Conservation (phyloP, 441 rosid genomes). For the Arabidopsis hybrid region DNA sequence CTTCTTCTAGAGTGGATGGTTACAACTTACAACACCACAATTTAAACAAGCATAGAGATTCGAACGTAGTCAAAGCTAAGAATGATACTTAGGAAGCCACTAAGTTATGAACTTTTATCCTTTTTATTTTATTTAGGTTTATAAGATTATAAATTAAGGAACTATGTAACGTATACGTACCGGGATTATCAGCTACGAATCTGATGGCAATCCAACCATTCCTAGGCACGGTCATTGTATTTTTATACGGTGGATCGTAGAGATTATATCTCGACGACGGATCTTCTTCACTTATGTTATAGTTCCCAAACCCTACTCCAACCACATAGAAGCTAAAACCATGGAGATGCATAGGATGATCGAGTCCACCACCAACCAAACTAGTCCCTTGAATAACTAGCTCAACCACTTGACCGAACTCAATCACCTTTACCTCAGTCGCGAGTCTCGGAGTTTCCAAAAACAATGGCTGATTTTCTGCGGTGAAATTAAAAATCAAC, state of each 20-base stretch:
- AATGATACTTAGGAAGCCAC: neutral
- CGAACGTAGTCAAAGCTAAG: neutral
- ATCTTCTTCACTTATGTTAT: conserved; percentile 37
- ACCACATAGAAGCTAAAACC: conserved; percentile 57
- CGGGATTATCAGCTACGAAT: conserved; percentile 58
- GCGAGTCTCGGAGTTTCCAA: conserved; percentile 35
- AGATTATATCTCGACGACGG: conserved; percentile 47
- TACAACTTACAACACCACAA: too few species aligned
- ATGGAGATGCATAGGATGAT: conserved; percentile 69
- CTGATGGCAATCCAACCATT: conserved; percentile 60
- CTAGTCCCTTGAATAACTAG: conserved; percentile 57
- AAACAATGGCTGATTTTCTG: conserved; percentile 26
- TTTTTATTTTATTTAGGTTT: neutral
- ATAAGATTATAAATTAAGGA: neutral
- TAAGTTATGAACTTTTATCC: neutral
- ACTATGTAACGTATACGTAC: too few species aligned
- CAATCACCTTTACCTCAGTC: conserved; percentile 48
- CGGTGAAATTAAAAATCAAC: conserved; percentile 47
- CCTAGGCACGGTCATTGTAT: conserved; percentile 54
- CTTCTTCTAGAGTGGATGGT: too few species aligned
- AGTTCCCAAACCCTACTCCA: conserved; percentile 61
- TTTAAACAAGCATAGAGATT: neutral
- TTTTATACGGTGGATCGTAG: conserved; percentile 53
- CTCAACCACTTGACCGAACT: conserved; percentile 53
- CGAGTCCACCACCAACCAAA: conserved; percentile 38